These are phyloP conservation scores for Stenocarpella maydis DNA, from an alignment of 2,329 filamentous ascomycete genomes.

Conservation along the genomic window DNA sequence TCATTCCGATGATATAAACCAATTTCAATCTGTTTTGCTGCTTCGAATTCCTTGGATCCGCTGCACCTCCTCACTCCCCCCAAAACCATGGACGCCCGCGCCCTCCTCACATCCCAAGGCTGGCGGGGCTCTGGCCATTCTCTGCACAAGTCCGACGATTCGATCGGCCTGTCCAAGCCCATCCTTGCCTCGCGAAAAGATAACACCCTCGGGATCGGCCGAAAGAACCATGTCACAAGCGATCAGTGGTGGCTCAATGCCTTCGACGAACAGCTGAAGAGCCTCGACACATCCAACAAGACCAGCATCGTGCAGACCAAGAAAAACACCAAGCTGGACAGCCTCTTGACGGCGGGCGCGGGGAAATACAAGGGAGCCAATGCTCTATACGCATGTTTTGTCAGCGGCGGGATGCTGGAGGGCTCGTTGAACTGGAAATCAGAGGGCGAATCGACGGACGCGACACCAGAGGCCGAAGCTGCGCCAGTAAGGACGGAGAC, in stretches of 20 bases:
- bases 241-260: slow-evolving; percentile 99
- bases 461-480: slow-evolving; percentile 40
- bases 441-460: slow-evolving; percentile 40
- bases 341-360: slow-evolving; percentile 58
- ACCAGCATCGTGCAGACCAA: slow-evolving; percentile 65
- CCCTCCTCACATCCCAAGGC: slow-evolving; percentile 84
- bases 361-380: slow-evolving; percentile 67
- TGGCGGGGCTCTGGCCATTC: slow-evolving; percentile 92
- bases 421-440: slow-evolving; percentile 67
- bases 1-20: neutral
- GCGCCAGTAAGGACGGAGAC: slow-evolving; percentile 41
- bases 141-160: slow-evolving; percentile 77
- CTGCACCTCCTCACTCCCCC: neutral
- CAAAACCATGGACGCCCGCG: slow-evolving; percentile 85
- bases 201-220: slow-evolving; percentile 82
- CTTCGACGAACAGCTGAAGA: slow-evolving; percentile 89
- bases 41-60: no score
- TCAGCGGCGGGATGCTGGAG: slow-evolving; percentile 78
- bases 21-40: slow-evolving; percentile 23
- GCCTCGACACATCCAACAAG: slow-evolving; percentile 70
- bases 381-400: slow-evolving; percentile 84
- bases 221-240: slow-evolving; percentile 71
- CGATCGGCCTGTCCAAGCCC: slow-evolving; percentile 81
- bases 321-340: slow-evolving; percentile 60
- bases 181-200: slow-evolving; percentile 84